These are phyloP conservation scores for Acrodontium crateriforme DNA, from an alignment of 2,329 filamentous ascomycete genomes.

Conservation along the genomic window DNA sequence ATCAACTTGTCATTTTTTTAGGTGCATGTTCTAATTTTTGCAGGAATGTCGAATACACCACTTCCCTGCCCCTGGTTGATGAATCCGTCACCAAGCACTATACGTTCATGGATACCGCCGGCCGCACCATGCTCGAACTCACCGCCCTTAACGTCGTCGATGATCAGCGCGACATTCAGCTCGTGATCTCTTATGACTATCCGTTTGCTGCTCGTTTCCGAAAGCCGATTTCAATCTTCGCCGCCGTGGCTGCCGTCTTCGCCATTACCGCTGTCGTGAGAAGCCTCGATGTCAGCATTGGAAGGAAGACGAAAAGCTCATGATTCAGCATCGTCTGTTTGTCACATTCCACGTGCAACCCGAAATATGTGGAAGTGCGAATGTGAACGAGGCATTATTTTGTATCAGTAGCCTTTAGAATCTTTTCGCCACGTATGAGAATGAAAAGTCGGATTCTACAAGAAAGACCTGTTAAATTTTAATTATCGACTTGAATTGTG, in stretches of 20 bases:
- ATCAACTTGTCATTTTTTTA: neutral
- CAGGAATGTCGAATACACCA: conserved; percentile 68
- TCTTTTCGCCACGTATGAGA: too few species aligned
- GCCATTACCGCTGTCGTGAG: conserved; percentile 60
- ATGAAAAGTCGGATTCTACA: too few species aligned
- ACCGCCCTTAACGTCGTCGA: conserved; percentile 80
- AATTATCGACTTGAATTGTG: too few species aligned
- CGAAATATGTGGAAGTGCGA: too few species aligned
- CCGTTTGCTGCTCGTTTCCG: conserved; percentile 59
- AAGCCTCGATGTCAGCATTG: conserved; percentile 70
- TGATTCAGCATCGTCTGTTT: neutral
- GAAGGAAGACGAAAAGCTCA: conserved; percentile 17
- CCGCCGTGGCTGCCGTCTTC: conserved; percentile 61
- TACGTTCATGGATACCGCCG: conserved; percentile 88
- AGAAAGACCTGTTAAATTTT: too few species aligned
- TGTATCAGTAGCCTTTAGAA: too few species aligned
- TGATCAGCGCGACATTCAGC: conserved; percentile 68
- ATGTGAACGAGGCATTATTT: too few species aligned
- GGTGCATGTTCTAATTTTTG: conserved; percentile 6
- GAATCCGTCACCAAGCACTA: conserved; percentile 53
- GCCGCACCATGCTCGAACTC: conserved; percentile 68
- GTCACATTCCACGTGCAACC: too few species aligned
- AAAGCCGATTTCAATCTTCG: conserved; percentile 75
- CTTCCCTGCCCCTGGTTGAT: conserved; percentile 55
- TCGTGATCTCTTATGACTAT: conserved; percentile 82